Evolutionary conservation across 2,329 filamentous ascomycete genomes (phyloP).

Genomic region (Penicillium freii): DNA sequence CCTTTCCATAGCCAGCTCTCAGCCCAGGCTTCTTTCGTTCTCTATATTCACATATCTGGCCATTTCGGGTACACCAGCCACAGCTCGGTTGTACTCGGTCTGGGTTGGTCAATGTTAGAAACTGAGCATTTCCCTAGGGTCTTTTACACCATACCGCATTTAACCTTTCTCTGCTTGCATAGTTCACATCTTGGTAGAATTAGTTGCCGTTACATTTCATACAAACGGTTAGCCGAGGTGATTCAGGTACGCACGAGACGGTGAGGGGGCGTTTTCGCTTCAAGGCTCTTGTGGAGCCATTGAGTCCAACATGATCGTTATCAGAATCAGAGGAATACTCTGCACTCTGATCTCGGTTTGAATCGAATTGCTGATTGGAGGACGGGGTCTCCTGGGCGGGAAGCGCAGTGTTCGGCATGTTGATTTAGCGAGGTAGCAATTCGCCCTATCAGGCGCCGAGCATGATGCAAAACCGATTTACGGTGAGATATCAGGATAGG

Average conservation of each 20-base stretch:
- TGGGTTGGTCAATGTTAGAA: constrained; percentile 19
- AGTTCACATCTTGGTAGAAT: constrained; percentile 41
- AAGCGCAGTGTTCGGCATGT: constrained; percentile 35
- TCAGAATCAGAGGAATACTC: constrained; percentile 41
- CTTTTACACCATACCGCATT: constrained; percentile 40
- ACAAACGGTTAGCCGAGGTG: neutral
- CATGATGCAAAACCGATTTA: constrained; percentile 15
- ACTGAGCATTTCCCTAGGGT: neutral
- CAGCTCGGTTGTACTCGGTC: constrained; percentile 60
- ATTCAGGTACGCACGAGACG: constrained; percentile 36
- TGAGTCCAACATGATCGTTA: constrained; percentile 28
- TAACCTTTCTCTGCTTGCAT: constrained; percentile 48
- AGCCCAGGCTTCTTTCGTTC: constrained; percentile 69
- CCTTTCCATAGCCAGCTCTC: constrained; percentile 66
- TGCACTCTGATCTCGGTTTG: constrained; percentile 33
- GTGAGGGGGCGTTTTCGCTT: constrained; percentile 41
- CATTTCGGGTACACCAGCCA: constrained; percentile 69
- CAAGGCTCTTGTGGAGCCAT: constrained; percentile 32
- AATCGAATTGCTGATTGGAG: constrained; percentile 22
- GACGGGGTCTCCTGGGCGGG: constrained; percentile 24
- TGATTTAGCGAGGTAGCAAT: constrained; percentile 31
- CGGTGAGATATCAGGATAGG: constrained; percentile 1
- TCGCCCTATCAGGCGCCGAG: constrained; percentile 22
- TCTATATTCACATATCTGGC: constrained; percentile 65
- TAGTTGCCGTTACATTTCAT: constrained; percentile 12